A percentile compares a stretch with the other conserved stretches of the same genome.
phyloP scores from a whole-genome alignment of 2,329 filamentous ascomycete genomes.

The Nemania abortiva region DNA sequence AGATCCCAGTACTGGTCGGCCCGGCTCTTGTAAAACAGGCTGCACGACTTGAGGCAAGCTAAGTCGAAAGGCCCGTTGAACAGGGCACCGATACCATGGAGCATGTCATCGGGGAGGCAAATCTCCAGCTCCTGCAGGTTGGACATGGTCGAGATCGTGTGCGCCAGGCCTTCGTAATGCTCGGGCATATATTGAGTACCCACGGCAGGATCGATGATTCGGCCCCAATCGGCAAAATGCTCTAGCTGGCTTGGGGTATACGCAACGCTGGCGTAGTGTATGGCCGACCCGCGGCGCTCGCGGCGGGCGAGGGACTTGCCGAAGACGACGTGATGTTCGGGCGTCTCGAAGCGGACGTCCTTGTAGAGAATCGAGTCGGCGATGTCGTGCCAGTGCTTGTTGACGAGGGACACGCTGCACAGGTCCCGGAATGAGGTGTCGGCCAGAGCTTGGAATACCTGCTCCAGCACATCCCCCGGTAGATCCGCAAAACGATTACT shows the following conservation, averaged over 20 bases:
- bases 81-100: constrained; percentile 61
- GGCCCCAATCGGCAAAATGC: constrained; percentile 50
- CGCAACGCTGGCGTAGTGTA: constrained; percentile 59
- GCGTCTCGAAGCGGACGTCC: constrained; percentile 60
- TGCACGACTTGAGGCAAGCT: constrained; percentile 61
- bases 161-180: constrained; percentile 59
- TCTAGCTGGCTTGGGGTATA: constrained; percentile 60
- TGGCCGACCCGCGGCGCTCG: constrained; percentile 61
- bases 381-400: constrained; percentile 57
- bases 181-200: constrained; percentile 50
- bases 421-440: constrained; percentile 55
- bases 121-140: constrained; percentile 62
- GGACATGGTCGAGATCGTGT: constrained; percentile 63
- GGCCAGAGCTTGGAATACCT: constrained; percentile 55
- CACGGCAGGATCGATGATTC: constrained; percentile 53
- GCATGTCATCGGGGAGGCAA: constrained; percentile 58
- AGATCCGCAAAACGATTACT: constrained; percentile 47
- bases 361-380: constrained; percentile 63
- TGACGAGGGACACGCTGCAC: constrained; percentile 58
- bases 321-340: constrained; percentile 62
- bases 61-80: constrained; percentile 65
- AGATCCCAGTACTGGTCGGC: constrained; percentile 63
- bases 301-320: constrained; percentile 61
- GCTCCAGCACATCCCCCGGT: constrained; percentile 56
- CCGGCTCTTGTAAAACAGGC: constrained; percentile 60